Evolutionary conservation across 495 filamentous ascomycete species (phyloP).

Genomic region (Penicillium bovifimosum): DNA sequence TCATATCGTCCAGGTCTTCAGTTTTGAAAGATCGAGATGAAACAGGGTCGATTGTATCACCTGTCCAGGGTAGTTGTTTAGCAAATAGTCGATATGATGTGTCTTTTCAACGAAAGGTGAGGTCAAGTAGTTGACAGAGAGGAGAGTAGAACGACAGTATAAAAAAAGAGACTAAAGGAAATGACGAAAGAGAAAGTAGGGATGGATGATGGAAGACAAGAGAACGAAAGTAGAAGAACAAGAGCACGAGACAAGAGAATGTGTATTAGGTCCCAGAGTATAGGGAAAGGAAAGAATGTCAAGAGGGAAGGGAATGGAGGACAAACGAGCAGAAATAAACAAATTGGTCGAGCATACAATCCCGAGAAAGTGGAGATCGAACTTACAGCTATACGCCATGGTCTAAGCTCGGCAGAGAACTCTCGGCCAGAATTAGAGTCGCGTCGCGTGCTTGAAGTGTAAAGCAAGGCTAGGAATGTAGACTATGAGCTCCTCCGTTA

Average conservation of each 20-base stretch:
- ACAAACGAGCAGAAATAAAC: constrained; percentile 39
- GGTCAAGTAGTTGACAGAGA: neutral
- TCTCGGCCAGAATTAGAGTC: constrained; percentile 16
- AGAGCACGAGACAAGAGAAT: constrained; percentile 16
- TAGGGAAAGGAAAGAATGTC: constrained; percentile 24
- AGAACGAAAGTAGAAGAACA: constrained; percentile 3
- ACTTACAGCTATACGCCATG: constrained; percentile 43
- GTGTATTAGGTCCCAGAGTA: constrained; percentile 13
- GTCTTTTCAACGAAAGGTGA: neutral
- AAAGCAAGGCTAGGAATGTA: constrained; percentile 46
- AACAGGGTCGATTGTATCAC: constrained; percentile 25
- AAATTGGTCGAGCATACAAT: constrained; percentile 35
- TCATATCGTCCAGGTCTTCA: constrained; percentile 37
- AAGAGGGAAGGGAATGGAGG: constrained; percentile 22
- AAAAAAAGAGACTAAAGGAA: neutral
- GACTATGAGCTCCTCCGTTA: constrained; percentile 37
- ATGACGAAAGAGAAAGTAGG: neutral
- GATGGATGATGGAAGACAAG: constrained; percentile 1
- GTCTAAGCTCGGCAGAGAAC: constrained; percentile 27
- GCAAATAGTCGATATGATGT: constrained; percentile 1
- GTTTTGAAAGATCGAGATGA: constrained; percentile 21
- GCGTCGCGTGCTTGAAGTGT: constrained; percentile 38
- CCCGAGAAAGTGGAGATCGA: constrained; percentile 24
- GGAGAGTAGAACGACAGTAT: constrained; percentile 1
- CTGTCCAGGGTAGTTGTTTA: constrained; percentile 24